These are phyloP conservation scores for Colletotrichum lupini DNA, from an alignment of 2,329 filamentous ascomycete genomes.

Conservation along the genomic window DNA sequence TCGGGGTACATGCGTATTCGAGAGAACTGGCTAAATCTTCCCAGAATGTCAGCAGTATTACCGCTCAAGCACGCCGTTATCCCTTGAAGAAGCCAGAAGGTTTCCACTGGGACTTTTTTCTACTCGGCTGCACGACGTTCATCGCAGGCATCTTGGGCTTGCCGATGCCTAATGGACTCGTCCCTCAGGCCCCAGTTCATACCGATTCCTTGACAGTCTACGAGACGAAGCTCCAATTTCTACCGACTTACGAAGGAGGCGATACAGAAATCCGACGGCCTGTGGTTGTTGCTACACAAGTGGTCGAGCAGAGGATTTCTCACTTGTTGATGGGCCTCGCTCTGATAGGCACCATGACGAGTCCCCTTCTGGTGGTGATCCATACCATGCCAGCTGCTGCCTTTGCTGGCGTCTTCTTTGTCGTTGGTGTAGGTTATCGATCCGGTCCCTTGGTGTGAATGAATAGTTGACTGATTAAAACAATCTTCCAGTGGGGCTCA, in stretches of 20 bases:
- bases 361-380: constrained; percentile 57
- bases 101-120: constrained; percentile 72
- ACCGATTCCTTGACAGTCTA: constrained; percentile 62
- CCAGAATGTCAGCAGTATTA: constrained; percentile 63
- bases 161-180: constrained; percentile 67
- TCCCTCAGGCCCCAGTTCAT: constrained; percentile 69
- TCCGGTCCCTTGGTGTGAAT: not conserved
- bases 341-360: constrained; percentile 52
- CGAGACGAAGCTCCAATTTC: constrained; percentile 51
- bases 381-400: constrained; percentile 65
- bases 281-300: constrained; percentile 54
- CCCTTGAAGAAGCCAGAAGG: constrained; percentile 67
- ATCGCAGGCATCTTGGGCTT: constrained; percentile 66
- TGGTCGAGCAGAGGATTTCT: constrained; percentile 66
- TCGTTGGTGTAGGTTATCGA: constrained; percentile 59
- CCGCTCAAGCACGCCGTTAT: constrained; percentile 65
- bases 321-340: constrained; percentile 66
- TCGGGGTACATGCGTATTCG: too few species aligned
- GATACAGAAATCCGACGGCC: constrained; percentile 55
- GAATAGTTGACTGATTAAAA: not conserved
- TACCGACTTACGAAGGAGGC: constrained; percentile 53
- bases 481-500: constrained; percentile 50
- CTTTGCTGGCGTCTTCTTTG: constrained; percentile 67
- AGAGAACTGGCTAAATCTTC: not conserved
- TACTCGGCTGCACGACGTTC: constrained; percentile 66